Evolutionary conservation across 1,284 basidiomycete genomes (phyloP), one percentile per base, ranked within the genome.

Genomic region (Chondrostereum purpureum): DNA sequence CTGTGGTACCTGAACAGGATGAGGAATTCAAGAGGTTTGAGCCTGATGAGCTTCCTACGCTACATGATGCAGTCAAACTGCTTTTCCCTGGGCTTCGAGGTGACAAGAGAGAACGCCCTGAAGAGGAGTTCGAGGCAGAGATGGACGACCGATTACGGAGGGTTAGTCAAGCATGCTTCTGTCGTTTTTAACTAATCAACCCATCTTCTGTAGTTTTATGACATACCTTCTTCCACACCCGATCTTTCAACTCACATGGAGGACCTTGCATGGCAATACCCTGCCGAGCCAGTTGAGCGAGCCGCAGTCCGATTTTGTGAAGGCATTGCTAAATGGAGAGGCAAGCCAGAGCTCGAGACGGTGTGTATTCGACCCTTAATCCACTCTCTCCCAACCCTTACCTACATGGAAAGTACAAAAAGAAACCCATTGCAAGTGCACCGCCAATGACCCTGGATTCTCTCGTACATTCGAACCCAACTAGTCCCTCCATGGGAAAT

Each of bases 181-280:
- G 16, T 45, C 45, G 42, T 39, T 34, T 38, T 39, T 56, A 19
- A 55, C 49, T 16, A 46, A 39, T 45, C 31, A 35, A 21, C n/a
- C n/a, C n/a, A n/a, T n/a, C n/a, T n/a, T 47, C 41, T 40, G 14
- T 52, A 89, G 86, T 89, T 89, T 58, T 80, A 83, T 51, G 80
- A 82, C 43, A 77, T 89, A 38, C 82, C 84, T 3, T 59, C 67
- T 4, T 70, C 77, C 21, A 83, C 83, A 0, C 80, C 80, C 0
- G 83, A 88, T 58, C 67, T 89, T 14, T 77, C 80, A 3, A 84
- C 82, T 1, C 87, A 90, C 52, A 80, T 90, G 75, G 83, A 88
- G 55, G 79, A 84, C 55, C 66, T 90, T 3, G 83, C 85, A 2
- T 83, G 80, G 75, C 77, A 79, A 52, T 90, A 81, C 58, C 84